Conservation (phyloP, 352 stramenopile genomes). For the Phytophthora colocasiae region DNA sequence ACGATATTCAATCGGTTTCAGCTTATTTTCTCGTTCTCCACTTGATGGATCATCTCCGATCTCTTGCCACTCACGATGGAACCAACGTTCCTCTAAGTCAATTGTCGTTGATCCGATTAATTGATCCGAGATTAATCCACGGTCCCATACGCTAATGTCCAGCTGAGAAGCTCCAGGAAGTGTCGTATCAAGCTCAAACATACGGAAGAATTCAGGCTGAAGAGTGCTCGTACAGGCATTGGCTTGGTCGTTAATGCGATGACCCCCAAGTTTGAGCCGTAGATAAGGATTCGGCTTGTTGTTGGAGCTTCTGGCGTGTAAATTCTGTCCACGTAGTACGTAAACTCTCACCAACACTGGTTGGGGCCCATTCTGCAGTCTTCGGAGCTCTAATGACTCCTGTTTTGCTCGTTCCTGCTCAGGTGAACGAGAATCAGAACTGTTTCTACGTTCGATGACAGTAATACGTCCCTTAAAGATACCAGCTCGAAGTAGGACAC, state of each 20-base stretch:
- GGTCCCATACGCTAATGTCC: slow-evolving; percentile 83
- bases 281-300: slow-evolving; percentile 86
- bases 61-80: slow-evolving; percentile 87
- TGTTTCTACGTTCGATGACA: slow-evolving; percentile 48
- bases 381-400: slow-evolving; percentile 30
- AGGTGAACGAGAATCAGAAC: slow-evolving; percentile 21
- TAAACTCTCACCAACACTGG: slow-evolving; percentile 76
- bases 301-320: slow-evolving; percentile 85
- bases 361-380: slow-evolving; percentile 52
- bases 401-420: slow-evolving; percentile 28
- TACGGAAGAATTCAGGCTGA: slow-evolving; percentile 80
- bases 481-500: slow-evolving; percentile 66
- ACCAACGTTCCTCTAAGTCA: slow-evolving; percentile 94
- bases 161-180: slow-evolving; percentile 83
- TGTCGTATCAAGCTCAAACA: slow-evolving; percentile 71
- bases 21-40: slow-evolving; percentile 7
- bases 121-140: slow-evolving; percentile 79
- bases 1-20: slow-evolving; percentile 91
- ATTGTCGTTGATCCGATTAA: slow-evolving; percentile 93
- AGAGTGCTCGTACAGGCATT: slow-evolving; percentile 81
- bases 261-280: slow-evolving; percentile 75
- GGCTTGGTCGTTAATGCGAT: slow-evolving; percentile 65
- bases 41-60: slow-evolving; percentile 41
- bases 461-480: slow-evolving; percentile 85
- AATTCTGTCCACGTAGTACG: slow-evolving; percentile 68